These are phyloP conservation scores for Croton setiger DNA, from an alignment of 441 rosid genomes.

Conservation along the genomic window DNA sequence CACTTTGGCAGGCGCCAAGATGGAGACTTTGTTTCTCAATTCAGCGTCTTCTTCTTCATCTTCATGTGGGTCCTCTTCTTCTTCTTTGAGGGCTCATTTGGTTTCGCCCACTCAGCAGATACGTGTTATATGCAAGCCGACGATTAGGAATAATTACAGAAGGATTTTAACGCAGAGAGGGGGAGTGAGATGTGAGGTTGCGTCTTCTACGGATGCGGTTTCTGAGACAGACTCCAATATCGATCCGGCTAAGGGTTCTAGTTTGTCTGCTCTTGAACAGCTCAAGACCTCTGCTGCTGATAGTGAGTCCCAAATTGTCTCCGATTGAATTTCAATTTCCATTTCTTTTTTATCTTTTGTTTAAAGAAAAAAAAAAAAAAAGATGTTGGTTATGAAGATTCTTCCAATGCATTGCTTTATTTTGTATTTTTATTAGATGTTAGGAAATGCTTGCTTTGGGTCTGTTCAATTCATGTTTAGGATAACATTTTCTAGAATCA, in stretches of 20 bases:
- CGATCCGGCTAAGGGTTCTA: conserved; percentile 44
- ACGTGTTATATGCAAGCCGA: conserved; percentile 28
- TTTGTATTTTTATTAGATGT: not conserved
- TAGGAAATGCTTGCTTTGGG: conserved; percentile 5
- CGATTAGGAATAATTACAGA: conserved; percentile 25
- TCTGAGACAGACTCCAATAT: conserved; percentile 25
- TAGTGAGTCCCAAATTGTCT: conserved; percentile 35
- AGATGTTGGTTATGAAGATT: not conserved
- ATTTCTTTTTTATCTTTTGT: too few relatives aligned
- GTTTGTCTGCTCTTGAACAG: conserved; percentile 76
- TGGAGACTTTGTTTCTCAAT: conserved; percentile 47
- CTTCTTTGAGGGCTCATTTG: conserved; percentile 38
- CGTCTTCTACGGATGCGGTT: conserved; percentile 29
- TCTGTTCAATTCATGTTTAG: not conserved
- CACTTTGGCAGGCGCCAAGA: conserved; percentile 41
- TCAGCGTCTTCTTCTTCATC: conserved; percentile 30
- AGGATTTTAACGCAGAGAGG: conserved; percentile 29
- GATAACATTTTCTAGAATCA: not conserved
- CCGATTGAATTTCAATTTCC: not conserved
- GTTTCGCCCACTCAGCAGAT: conserved; percentile 27
- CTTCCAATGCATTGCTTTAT: not conserved
- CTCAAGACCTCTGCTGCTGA: conserved; percentile 85
- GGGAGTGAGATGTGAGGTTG: conserved; percentile 50
- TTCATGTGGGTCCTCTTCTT: conserved; percentile 33
- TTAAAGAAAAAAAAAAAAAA: too few relatives aligned